These are phyloP conservation scores for Fusarium pininemorale DNA, from an alignment of 2,329 filamentous ascomycete genomes.

Conservation along the genomic window DNA sequence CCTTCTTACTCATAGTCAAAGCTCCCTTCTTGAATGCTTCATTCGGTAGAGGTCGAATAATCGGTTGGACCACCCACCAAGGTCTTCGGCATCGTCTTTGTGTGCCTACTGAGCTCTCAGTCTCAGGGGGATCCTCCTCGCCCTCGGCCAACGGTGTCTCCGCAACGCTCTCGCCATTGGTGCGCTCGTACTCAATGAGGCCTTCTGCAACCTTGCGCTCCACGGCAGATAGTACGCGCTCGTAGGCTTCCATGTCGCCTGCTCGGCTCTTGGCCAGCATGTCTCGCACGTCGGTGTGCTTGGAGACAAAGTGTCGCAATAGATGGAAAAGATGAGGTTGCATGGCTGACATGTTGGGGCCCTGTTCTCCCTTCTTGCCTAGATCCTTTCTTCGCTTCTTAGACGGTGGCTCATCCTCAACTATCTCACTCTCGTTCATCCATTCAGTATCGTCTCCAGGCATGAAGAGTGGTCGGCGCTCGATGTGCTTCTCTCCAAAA, in stretches of 20 bases:
- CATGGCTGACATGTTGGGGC: conserved; percentile 78
- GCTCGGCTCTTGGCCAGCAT: conserved; percentile 75
- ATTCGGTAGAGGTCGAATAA: conserved; percentile 84
- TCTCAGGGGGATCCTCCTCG: conserved; percentile 52
- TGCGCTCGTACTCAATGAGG: conserved; percentile 71
- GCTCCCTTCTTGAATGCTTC: conserved; percentile 87
- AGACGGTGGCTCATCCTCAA: conserved; percentile 57
- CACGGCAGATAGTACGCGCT: conserved; percentile 77
- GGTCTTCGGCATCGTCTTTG: conserved; percentile 80
- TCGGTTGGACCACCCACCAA: conserved; percentile 87
- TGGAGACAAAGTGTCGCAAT: conserved; percentile 80
- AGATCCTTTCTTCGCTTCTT: conserved; percentile 61
- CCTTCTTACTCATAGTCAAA: conserved; percentile 77
- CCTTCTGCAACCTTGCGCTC: conserved; percentile 79
- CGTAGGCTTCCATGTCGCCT: conserved; percentile 79
- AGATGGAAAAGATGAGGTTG: conserved; percentile 95
- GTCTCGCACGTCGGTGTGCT: conserved; percentile 85
- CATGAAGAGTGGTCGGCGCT: conserved; percentile 77
- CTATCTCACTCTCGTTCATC: conserved; percentile 50
- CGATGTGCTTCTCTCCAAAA: conserved; percentile 71
- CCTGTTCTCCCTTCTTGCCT: conserved; percentile 51
- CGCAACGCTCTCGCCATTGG: conserved; percentile 59
- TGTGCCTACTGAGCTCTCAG: conserved; percentile 71
- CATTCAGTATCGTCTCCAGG: conserved; percentile 63
- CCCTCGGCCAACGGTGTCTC: conserved; percentile 45